Percentiles rank a stretch among this genome's conserved stretches.
Conservation (phyloP, 805 yeast genomes). For the Zygotorulaspora chibaensis region DNA sequence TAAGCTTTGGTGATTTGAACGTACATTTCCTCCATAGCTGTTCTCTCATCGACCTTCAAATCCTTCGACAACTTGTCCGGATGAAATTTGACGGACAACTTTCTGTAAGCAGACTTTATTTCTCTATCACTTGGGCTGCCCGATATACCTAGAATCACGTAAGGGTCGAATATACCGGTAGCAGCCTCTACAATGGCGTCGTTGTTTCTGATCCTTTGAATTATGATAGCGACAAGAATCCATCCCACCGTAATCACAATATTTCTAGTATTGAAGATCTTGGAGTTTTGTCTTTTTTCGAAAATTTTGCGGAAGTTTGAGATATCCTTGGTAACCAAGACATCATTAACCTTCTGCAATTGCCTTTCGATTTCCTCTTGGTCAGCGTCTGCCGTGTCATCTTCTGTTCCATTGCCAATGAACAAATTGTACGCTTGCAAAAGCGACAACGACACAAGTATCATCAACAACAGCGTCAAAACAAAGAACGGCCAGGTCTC, state of each 20-base stretch:
- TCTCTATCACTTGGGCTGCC: slow-evolving; percentile 67
- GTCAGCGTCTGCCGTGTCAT: slow-evolving; percentile 3
- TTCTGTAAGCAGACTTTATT: slow-evolving; percentile 77
- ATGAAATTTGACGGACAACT: slow-evolving; percentile 81
- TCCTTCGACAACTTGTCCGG: slow-evolving; percentile 83
- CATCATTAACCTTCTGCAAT: slow-evolving; percentile 19
- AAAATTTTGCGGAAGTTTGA: slow-evolving; percentile 21
- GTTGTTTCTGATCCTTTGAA: slow-evolving; percentile 37
- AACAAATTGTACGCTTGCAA: slow-evolving; percentile 27
- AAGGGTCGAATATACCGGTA: slow-evolving; percentile 70
- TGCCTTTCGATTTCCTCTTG: slow-evolving; percentile 9
- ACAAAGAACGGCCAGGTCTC: slow-evolving; percentile 93
- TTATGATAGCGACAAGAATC: slow-evolving; percentile 46
- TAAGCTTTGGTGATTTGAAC: slow-evolving; percentile 87
- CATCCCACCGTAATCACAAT: slow-evolving; percentile 51
- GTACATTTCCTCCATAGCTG: slow-evolving; percentile 65
- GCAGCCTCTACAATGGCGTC: slow-evolving; percentile 45
- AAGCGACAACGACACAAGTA: slow-evolving; percentile 61
- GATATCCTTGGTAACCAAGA: slow-evolving; percentile 20
- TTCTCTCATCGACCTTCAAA: slow-evolving; percentile 51
- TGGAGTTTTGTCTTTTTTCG: slow-evolving; percentile 21
- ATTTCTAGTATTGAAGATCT: slow-evolving; percentile 19
- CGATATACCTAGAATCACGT: slow-evolving; percentile 73
- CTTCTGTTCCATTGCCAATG: slow-evolving; percentile 15
- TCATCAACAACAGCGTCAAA: slow-evolving; percentile 63